Percentiles rank a stretch among this genome's conserved stretches.
These are phyloP conservation scores for Penicillium sp. DNA, from an alignment of 2,329 filamentous ascomycete genomes.

Conservation along the genomic window DNA sequence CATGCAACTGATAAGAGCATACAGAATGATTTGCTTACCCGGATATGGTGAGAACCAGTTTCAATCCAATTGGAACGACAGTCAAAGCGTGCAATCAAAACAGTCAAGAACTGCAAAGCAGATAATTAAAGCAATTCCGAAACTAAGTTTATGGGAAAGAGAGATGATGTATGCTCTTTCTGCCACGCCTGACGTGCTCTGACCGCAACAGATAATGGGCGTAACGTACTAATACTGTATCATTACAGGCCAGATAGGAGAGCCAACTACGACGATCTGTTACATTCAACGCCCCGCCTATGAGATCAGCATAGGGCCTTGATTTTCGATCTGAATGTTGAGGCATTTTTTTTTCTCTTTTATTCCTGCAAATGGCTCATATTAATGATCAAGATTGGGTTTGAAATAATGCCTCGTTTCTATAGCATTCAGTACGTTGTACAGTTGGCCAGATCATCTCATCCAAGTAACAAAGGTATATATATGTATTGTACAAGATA, in stretches of 20 bases:
- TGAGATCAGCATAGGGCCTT: slow-evolving; percentile 5
- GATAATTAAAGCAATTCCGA: slow-evolving; percentile 18
- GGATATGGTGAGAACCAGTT: neutral
- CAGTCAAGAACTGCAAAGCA: slow-evolving; percentile 3
- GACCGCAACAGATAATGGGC: slow-evolving; percentile 25
- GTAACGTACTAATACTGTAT: slow-evolving; percentile 23
- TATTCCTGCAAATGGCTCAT: neutral
- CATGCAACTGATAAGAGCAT: slow-evolving; percentile 18
- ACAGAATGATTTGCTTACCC: slow-evolving; percentile 25
- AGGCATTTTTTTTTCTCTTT: slow-evolving; percentile 2
- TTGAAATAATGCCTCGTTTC: neutral
- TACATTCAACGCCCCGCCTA: slow-evolving; percentile 2
- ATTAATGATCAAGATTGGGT: neutral
- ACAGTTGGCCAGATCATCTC: neutral
- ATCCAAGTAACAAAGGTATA: neutral
- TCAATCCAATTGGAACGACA: slow-evolving; percentile 15
- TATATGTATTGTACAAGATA: neutral
- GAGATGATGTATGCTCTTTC: slow-evolving; percentile 39
- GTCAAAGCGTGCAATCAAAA: slow-evolving; percentile 1
- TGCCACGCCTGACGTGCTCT: slow-evolving; percentile 40
- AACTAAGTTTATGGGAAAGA: slow-evolving; percentile 11
- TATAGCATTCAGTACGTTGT: neutral
- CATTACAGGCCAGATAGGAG: slow-evolving; percentile 17
- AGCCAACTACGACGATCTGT: slow-evolving; percentile 1
- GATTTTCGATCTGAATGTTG: slow-evolving; percentile 4